Percentiles rank a stretch among this genome's conserved stretches.
These are phyloP conservation scores for Ustilago loliicola DNA, from an alignment of 1,284 basidiomycete genomes.

Conservation along the genomic window DNA sequence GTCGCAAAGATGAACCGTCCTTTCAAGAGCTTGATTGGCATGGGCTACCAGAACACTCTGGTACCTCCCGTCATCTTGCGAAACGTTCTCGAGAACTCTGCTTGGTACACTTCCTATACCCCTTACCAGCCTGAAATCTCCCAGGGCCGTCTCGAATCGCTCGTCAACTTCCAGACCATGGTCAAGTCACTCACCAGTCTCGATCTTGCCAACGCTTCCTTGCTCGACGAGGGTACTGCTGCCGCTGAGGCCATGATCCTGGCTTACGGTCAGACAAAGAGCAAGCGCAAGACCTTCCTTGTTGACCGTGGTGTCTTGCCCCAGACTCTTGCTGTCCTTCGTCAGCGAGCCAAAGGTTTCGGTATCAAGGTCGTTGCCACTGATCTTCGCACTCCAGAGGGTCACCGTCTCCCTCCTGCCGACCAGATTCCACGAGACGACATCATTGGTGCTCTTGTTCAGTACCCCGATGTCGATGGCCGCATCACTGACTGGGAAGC, in stretches of 20 bases:
- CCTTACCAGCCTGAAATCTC: conserved; percentile 91
- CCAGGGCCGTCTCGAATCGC: conserved; percentile 91
- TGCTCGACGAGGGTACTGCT: conserved; percentile 69
- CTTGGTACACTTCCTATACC: conserved; percentile 98
- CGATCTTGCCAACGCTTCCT: conserved; percentile 77
- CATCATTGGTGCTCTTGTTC: conserved; percentile 86
- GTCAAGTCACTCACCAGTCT: conserved; percentile 93
- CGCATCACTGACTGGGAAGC: conserved; percentile 81
- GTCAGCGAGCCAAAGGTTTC: conserved; percentile 68
- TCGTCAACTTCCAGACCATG: conserved; percentile 98
- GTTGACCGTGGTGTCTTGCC: conserved; percentile 67
- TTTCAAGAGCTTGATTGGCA: conserved; percentile 93
- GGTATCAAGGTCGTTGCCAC: conserved; percentile 64
- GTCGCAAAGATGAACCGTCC: conserved; percentile 83
- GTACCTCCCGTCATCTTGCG: conserved; percentile 68
- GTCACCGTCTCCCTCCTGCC: conserved; percentile 58
- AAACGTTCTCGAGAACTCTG: conserved; percentile 86
- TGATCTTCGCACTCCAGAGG: conserved; percentile 60
- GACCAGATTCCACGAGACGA: conserved; percentile 55
- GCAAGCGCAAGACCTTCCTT: conserved; percentile 67
- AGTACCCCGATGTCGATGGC: conserved; percentile 87
- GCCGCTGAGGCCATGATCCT: conserved; percentile 70
- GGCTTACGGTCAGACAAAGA: conserved; percentile 57
- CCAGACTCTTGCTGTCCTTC: conserved; percentile 68
- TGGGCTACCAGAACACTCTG: conserved; percentile 84